Base-by-base conservation (phyloP, 1,139 yeast species). In the Protomyces lactucae-debilis region DNA sequence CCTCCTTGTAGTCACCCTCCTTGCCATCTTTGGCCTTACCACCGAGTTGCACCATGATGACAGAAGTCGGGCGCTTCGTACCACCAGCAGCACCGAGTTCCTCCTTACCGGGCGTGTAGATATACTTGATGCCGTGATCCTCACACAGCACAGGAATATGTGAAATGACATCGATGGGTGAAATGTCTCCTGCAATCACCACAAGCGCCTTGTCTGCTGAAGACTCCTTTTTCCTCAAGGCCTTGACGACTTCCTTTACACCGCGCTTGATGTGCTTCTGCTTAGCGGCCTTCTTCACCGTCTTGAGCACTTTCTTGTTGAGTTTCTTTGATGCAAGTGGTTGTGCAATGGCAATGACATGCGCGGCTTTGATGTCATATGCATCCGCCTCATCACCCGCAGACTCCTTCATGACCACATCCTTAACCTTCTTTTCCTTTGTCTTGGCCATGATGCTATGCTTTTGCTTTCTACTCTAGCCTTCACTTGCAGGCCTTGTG, bases 61-160 rank as follows among this genome's bases (percentile, higher is more conserved):
- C 92, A 52, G 97, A 90, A 46, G 99, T 95, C 72, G 99, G 99
- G 82, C 99, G 87, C 81, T 93, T 93, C 68, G 99, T 93, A 68
- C 97, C 96, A 74, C 99, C 98, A 39, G 99, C 99, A 69, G 96
- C 87, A 48, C 99, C 99, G 71, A 95, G 83, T 74, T 93, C 99
- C 80, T 93, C 98, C 60, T 65, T 65, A 14, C 65, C 64, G 23
- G 64, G 65, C 16, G 65, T 61, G 45, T 45, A 65, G 46, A 65
- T 39, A 52, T 65, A 61, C 28, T 64, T 63, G 60, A 93, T 97
- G 61, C 88, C 80, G 69, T 83, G 80, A 76, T 95, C 99, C 79
- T 95, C 99, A 79, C 99, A 95, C 69, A 95, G 83, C 60, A 95
- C 97, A 65, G 99, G 99, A 67, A 95, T 83, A 76, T 95, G 99